Conservation (phyloP, 129 eudicot species). For the Ambrosia artemisiifolia region DNA sequence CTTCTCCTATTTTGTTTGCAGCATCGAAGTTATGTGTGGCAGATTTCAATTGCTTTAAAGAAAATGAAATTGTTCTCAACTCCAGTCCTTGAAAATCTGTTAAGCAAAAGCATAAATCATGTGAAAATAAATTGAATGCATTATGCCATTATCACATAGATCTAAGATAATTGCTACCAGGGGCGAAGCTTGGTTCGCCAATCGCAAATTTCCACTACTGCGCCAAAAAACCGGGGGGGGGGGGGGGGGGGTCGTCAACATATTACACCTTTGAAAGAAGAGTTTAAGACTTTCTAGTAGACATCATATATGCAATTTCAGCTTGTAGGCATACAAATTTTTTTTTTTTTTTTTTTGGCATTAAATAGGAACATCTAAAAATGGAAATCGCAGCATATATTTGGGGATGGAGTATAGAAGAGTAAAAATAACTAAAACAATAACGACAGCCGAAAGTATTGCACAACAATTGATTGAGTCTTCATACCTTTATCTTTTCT, state of each 20-base stretch:
- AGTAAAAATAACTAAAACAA: neutral
- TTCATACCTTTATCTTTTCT: slow-evolving; percentile 36
- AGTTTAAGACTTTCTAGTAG: neutral
- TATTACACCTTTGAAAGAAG: neutral
- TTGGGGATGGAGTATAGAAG: neutral
- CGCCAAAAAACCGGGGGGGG: too few relatives aligned
- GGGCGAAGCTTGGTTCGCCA: too few relatives aligned
- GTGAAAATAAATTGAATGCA: neutral
- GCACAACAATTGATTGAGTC: neutral
- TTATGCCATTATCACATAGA: slow-evolving; percentile 3
- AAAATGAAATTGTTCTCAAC: slow-evolving; percentile 58
- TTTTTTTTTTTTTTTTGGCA: neutral
- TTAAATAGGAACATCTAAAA: too few relatives aligned
- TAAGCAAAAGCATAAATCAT: slow-evolving; percentile 10
- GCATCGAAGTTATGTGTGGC: slow-evolving; percentile 60
- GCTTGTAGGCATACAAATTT: neutral
- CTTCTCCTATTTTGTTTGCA: slow-evolving; percentile 70
- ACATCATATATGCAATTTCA: neutral
- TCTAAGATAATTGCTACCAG: neutral
- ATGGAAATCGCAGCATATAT: neutral
- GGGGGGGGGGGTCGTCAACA: too few relatives aligned
- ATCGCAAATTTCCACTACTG: too few relatives aligned
- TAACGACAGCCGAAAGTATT: neutral
- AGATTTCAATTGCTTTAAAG: slow-evolving; percentile 54
- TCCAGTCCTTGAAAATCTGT: slow-evolving; percentile 64